A percentile compares a stretch with the other conserved stretches of the same genome.
Conservation (phyloP, 83 land plant species). For the Diphasiastrum complanatum region DNA sequence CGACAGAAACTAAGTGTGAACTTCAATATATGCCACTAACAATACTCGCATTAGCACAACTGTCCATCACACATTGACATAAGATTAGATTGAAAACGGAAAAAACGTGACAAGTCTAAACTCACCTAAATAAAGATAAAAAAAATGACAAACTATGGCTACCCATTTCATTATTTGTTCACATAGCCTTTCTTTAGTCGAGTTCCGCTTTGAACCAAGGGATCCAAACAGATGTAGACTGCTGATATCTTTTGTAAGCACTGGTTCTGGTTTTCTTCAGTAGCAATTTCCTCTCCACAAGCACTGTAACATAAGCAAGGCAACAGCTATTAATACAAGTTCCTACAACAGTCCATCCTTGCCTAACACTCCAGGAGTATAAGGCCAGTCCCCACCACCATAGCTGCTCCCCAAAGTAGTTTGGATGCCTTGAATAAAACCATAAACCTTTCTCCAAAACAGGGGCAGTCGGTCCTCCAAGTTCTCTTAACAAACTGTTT, state of each 20-base stretch:
- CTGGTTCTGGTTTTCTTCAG: conserved; percentile 47
- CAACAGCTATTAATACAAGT: conserved; percentile 61
- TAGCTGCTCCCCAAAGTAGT: conserved; percentile 95
- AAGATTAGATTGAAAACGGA: too few relatives aligned
- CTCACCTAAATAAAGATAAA: too few relatives aligned
- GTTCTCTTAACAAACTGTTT: conserved; percentile 45
- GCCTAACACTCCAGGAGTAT: conserved; percentile 62
- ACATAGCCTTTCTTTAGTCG: neutral
- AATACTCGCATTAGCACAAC: too few relatives aligned
- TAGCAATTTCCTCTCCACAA: conserved; percentile 75
- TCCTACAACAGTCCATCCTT: conserved; percentile 71
- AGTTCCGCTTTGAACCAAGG: conserved; percentile 58
- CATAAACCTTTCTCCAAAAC: conserved; percentile 76
- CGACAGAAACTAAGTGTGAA: too few relatives aligned
- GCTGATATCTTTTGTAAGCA: conserved; percentile 65
- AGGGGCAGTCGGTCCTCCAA: conserved; percentile 47
- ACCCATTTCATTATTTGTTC: neutral
- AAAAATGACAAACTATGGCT: too few relatives aligned
- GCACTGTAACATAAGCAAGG: conserved; percentile 70
- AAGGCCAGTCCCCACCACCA: conserved; percentile 96
- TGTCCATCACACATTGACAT: too few relatives aligned
- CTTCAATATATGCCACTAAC: too few relatives aligned
- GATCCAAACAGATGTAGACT: conserved; percentile 81
- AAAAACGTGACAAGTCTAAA: too few relatives aligned
- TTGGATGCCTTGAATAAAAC: conserved; percentile 86